Percentiles rank a stretch among this genome's conserved stretches.
Conservation (phyloP, 202 grass and related monocot species). For the Tripidium arundinaceum region DNA sequence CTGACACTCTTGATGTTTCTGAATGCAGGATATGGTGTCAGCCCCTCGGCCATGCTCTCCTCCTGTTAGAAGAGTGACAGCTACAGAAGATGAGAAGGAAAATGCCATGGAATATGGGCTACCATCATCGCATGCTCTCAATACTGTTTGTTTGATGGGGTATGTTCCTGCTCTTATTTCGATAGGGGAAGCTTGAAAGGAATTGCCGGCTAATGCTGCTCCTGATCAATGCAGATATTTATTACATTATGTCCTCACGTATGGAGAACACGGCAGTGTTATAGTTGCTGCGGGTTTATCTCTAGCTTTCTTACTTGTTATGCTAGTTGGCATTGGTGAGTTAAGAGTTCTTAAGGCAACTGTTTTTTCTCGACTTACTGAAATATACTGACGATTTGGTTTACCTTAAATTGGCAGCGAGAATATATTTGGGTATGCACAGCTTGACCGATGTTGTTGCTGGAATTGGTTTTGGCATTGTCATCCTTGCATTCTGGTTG, state of each 20-base stretch:
- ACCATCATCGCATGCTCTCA: constrained; percentile 91
- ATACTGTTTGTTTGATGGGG: constrained; percentile 88
- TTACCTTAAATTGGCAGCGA: constrained; percentile 51
- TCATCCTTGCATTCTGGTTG: constrained; percentile 90
- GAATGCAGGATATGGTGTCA: constrained; percentile 68
- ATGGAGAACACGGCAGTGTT: constrained; percentile 24
- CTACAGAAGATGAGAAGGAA: constrained; percentile 86
- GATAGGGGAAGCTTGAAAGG: background rate
- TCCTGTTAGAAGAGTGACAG: constrained; percentile 82
- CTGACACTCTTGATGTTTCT: constrained; percentile 1
- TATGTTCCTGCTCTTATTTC: constrained; percentile 33
- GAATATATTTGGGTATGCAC: constrained; percentile 98
- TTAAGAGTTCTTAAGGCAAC: background rate
- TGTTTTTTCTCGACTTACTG: background rate
- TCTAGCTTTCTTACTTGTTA: constrained; percentile 54
- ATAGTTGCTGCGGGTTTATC: constrained; percentile 34
- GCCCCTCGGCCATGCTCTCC: constrained; percentile 87
- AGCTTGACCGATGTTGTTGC: constrained; percentile 74
- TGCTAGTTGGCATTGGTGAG: constrained; percentile 67
- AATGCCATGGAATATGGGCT: constrained; percentile 97
- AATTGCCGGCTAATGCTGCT: background rate
- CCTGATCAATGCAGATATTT: constrained; percentile 56
- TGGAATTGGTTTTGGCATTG: constrained; percentile 61
- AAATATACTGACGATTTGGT: constrained; percentile 24
- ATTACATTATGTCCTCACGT: constrained; percentile 64